A percentile compares a stretch with the other conserved stretches of the same genome.
phyloP scores from a whole-genome alignment of 2,329 filamentous ascomycete genomes.

The Microsporum ferrugineum region DNA sequence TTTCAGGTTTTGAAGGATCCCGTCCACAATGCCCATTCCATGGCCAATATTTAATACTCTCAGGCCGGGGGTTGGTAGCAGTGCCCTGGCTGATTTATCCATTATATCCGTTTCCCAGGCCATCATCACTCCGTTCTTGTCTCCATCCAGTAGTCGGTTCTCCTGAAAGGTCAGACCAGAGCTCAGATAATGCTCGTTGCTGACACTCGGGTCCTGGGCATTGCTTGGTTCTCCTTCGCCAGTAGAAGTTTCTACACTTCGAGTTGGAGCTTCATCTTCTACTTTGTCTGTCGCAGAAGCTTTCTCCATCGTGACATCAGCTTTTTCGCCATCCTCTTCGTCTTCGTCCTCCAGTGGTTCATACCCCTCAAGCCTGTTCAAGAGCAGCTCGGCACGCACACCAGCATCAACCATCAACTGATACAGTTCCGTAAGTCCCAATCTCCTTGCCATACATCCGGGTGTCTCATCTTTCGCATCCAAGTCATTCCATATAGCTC shows the following conservation, averaged over 20 bases:
- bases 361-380: conserved; percentile 72
- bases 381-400: conserved; percentile 75
- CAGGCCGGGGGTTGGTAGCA: conserved; percentile 51
- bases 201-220: conserved; percentile 35
- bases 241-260: neutral
- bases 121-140: conserved; percentile 86
- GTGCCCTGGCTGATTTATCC: conserved; percentile 58
- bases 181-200: conserved; percentile 56
- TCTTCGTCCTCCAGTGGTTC: conserved; percentile 49
- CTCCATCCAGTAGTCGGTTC: conserved; percentile 59
- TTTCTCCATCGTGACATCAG: conserved; percentile 8
- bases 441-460: conserved; percentile 63
- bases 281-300: conserved; percentile 4
- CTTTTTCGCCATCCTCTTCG: conserved; percentile 22
- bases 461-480: conserved; percentile 80
- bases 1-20: conserved; percentile 56
- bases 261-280: neutral
- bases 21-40: conserved; percentile 81
- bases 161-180: conserved; percentile 54
- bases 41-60: conserved; percentile 77
- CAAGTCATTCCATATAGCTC: conserved; percentile 95
- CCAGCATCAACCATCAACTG: conserved; percentile 78
- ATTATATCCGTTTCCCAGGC: conserved; percentile 82
- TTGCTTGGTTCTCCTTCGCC: conserved; percentile 4
- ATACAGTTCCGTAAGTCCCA: conserved; percentile 63